phyloP scores from a whole-genome alignment of 306 rosid genomes.

The Vigna unguiculata region DNA sequence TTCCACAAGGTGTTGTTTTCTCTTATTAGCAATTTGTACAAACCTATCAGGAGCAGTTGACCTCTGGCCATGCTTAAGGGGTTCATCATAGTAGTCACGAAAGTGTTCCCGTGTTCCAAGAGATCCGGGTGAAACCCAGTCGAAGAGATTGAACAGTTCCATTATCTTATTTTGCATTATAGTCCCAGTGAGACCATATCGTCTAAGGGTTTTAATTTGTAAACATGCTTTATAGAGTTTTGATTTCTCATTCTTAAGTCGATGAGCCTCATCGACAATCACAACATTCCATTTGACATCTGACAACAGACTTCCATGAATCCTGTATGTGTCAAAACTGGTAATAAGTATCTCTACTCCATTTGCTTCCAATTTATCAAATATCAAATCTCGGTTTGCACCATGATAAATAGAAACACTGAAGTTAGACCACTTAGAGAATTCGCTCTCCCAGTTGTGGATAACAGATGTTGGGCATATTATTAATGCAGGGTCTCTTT shows the following conservation, averaged over 20 bases:
- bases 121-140: conserved; percentile 92
- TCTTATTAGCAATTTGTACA: conserved; percentile 76
- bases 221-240: conserved; percentile 83
- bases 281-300: conserved; percentile 75
- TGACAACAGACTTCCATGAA: conserved; percentile 72
- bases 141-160: conserved; percentile 94
- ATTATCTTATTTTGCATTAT: conserved; percentile 93
- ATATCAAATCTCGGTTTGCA: conserved; percentile 74
- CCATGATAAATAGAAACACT: conserved; percentile 86
- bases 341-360: conserved; percentile 83
- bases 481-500: conserved; percentile 75
- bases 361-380: conserved; percentile 66
- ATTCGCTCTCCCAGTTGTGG: conserved; percentile 91
- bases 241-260: conserved; percentile 90
- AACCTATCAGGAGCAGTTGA: conserved; percentile 91
- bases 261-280: conserved; percentile 89
- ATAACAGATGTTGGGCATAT: conserved; percentile 89
- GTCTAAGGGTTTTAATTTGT: conserved; percentile 76
- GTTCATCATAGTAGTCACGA: conserved; percentile 88
- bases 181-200: conserved; percentile 94
- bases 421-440: conserved; percentile 89
- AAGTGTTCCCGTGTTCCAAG: conserved; percentile 96
- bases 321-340: conserved; percentile 90
- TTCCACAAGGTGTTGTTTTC: conserved; percentile 73
- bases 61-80: conserved; percentile 96